Evolutionary conservation across 176 grass and related monocot species (phyloP), one percentile per base, ranked within the genome.

Genomic region (Puya raimondii): DNA sequence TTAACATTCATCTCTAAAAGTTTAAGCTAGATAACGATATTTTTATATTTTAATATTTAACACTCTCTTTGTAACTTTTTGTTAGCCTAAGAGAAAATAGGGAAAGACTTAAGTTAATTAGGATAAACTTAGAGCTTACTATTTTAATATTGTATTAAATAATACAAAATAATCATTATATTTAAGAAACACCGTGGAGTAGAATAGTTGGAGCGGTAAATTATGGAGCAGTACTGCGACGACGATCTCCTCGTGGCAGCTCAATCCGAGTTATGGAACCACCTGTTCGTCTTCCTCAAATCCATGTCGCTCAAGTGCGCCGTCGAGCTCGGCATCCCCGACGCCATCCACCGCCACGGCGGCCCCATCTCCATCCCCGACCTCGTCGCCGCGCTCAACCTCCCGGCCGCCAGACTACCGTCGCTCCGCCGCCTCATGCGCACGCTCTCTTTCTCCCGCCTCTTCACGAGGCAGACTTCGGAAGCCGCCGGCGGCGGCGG

Each of bases 341-440:
- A 74, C 47, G 59, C 72, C 72, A 74, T 74, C 72, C 72, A 65
- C 61, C 12, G 21, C 61, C 47, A 74, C 20, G 72, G 72, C 18
- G 47, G 48, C 33, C 0, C 48, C 12, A 10, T 51, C 9, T 26
- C 59, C 9, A 12, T 51, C 12, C 47, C 72, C 18, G 33, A 29
- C 1, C 72, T 74, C 20, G 56, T 58, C 42, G 11, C 59, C 59
- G 72, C 56, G 11, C 58, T 65, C 57, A 15, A 33, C 18, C 33
- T 74, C 1, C 47, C 58, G 2, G 11, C 56, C 17, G 11, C 33
- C 56, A 49, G 20, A 21, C 29, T 50, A n/a, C 47, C 72, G 10
- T 1, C 1, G 12, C 72, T 74, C 29, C 47, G 42, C 9, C 47
- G 72, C 56, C 72, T 74, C 47, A 74, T 74, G 72, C 72, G 59